Base-by-base conservation (phyloP, 106 monocot genomes). In the Platanthera guangdongensis region DNA sequence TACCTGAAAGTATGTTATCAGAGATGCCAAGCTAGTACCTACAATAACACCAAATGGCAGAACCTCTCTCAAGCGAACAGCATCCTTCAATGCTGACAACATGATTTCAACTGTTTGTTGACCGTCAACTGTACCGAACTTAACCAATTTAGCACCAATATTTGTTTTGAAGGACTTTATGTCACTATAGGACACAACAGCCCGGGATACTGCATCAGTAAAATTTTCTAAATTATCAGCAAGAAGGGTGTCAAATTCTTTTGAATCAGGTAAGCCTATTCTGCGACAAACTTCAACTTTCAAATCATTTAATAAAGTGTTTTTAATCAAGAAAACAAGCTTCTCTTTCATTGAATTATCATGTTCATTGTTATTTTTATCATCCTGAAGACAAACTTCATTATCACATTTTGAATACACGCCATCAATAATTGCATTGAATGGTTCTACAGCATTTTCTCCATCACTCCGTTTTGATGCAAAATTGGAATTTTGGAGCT, bases 1-100 rank as follows among this genome's bases (percentile, higher is more conserved):
- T 75, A 97, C 75, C 64, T 89, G 76, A 75, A 94, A 94, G 64
- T 91, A 90, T 22, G 84, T 87, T 75, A 82, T 84, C 77, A 97
- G 81, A 64, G 84, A 84, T 75, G 91, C 94, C 73, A 94, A 79
- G 73, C 81, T 63, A 46, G 91, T 77, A 85, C 94, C 93, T 45
- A 94, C 89, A 81, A 90, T 83, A 50, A 94, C 84, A 83, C 91
- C 93, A 73, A 88, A 64, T 77, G 97, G 94, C 50, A 97, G 76
- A 85, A 91, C 81, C 74, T 85, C 88, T 59, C 82, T 86, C 83
- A 97, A 80, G 77, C 79, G 76, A 22, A 52, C 81, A 13, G 91
- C 51, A 77, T 78, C 81, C 59, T 81, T 76, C 73, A 89, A 55
- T 73, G 86, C 87, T 78, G 78, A 83, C 63, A 80, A 76, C 74